Conservation (phyloP, 352 stramenopile genomes). For the Pythium chondricola region DNA sequence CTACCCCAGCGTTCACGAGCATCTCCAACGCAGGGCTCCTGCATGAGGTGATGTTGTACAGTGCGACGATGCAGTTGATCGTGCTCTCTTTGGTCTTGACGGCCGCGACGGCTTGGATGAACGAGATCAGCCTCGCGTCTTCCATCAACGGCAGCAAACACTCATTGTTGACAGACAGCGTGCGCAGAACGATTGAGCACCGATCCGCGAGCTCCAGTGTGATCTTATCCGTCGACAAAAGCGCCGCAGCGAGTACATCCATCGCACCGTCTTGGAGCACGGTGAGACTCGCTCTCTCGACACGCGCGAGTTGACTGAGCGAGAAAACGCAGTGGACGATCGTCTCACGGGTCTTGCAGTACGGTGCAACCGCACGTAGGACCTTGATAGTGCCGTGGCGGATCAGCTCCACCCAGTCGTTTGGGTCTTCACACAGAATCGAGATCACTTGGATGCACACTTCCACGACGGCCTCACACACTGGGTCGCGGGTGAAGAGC, state of each 20-base stretch:
- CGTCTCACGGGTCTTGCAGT: conserved; percentile 17
- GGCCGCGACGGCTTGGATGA: conserved; percentile 35
- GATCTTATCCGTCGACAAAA: conserved; percentile 13
- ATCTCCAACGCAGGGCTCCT: conserved; percentile 39
- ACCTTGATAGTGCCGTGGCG: conserved; percentile 46
- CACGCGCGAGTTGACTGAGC: conserved; percentile 58
- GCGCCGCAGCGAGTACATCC: conserved; percentile 42
- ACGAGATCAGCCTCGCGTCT: conserved; percentile 45
- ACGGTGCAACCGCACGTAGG: conserved; percentile 35
- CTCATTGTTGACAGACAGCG: conserved; percentile 48
- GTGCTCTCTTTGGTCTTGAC: conserved; percentile 33
- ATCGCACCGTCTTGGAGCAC: conserved; percentile 57
- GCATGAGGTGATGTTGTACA: conserved; percentile 69
- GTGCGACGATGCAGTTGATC: conserved; percentile 55
- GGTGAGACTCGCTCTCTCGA: conserved; percentile 28
- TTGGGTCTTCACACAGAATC: conserved; percentile 55
- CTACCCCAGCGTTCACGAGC: conserved; percentile 42
- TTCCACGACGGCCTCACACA: conserved; percentile 35
- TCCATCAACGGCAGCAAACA: conserved; percentile 41
- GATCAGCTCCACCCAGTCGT: conserved; percentile 45
- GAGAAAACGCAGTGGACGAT: conserved; percentile 54
- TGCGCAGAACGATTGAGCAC: conserved; percentile 64
- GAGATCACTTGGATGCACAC: conserved; percentile 63
- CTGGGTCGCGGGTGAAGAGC: conserved; percentile 24
- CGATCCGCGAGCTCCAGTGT: conserved; percentile 35